These are phyloP conservation scores for Xylaria cubensis DNA, from an alignment of 495 filamentous ascomycete genomes.

Conservation along the genomic window DNA sequence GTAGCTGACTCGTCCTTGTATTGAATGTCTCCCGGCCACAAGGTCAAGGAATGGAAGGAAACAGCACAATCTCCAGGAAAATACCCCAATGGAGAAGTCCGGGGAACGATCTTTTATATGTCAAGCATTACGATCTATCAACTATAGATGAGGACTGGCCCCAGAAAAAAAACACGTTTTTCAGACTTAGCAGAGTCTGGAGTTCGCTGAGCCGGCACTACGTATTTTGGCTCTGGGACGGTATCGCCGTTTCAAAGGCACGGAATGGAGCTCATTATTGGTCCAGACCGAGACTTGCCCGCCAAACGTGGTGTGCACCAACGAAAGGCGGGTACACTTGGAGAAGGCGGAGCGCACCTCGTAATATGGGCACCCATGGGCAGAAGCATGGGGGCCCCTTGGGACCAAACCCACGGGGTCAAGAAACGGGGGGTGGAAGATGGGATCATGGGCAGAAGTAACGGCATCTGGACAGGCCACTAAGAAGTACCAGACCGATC, in stretches of 20 bases:
- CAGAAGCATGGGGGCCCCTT: not conserved
- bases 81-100: slow-evolving; percentile 22
- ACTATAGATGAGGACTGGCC: not conserved
- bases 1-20: not conserved
- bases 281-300: slow-evolving; percentile 6
- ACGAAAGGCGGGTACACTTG: not conserved
- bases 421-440: not conserved
- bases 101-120: slow-evolving; percentile 25
- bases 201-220: not conserved
- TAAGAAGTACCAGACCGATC: not conserved
- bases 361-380: slow-evolving; percentile 18
- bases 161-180: not conserved
- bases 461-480: slow-evolving; percentile 3
- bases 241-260: not conserved
- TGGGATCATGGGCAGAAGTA: not conserved
- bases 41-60: not conserved
- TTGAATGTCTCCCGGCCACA: not conserved
- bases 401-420: slow-evolving; percentile 14
- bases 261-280: not conserved
- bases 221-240: slow-evolving; percentile 11
- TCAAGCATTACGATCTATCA: slow-evolving; percentile 5
- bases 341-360: slow-evolving; percentile 16
- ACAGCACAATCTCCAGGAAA: slow-evolving; percentile 18
- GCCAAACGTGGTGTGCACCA: slow-evolving; percentile 13
- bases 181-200: not conserved